Conservation (phyloP, 352 stramenopile species). For the Sclerospora graminicola region DNA sequence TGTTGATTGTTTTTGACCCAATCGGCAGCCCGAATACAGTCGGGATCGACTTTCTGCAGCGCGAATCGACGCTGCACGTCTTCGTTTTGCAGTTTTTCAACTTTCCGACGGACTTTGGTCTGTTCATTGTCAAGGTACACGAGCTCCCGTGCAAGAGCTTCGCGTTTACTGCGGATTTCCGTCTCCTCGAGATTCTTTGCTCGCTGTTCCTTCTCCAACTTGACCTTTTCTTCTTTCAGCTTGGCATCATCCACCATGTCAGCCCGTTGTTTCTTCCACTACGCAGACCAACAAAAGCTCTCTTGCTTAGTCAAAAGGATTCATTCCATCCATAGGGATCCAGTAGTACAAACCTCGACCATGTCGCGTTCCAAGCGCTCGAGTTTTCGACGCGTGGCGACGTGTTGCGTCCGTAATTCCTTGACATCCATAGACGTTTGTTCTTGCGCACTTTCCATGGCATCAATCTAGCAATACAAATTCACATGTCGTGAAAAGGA, state of each 20-base stretch:
- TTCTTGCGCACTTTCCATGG: conserved; percentile 44
- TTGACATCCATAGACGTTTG: conserved; percentile 65
- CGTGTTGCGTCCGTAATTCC: conserved; percentile 64
- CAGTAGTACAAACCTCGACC: conserved; percentile 22
- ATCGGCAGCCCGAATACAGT: conserved; percentile 63
- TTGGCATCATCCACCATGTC: conserved; percentile 38
- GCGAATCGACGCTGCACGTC: conserved; percentile 50
- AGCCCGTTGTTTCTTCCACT: conserved; percentile 54
- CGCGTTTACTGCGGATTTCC: conserved; percentile 57
- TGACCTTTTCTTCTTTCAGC: conserved; percentile 48
- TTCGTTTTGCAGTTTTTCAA: conserved; percentile 67
- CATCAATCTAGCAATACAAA: conserved; percentile 38
- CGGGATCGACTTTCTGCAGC: conserved; percentile 47
- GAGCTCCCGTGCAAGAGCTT: conserved; percentile 42
- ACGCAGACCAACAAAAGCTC: neutral
- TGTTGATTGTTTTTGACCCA: conserved; percentile 69
- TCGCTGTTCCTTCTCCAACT: conserved; percentile 54
- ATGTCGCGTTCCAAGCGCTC: conserved; percentile 60
- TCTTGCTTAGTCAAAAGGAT: neutral
- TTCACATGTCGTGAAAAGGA: neutral
- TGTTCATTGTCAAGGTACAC: conserved; percentile 37
- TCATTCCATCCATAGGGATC: too few species aligned
- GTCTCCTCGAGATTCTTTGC: conserved; percentile 66
- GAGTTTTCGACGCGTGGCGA: conserved; percentile 44
- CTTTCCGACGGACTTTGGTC: conserved; percentile 37